Conservation (phyloP, 2,329 filamentous ascomycete species). For the Orbilia ellipsospora region DNA sequence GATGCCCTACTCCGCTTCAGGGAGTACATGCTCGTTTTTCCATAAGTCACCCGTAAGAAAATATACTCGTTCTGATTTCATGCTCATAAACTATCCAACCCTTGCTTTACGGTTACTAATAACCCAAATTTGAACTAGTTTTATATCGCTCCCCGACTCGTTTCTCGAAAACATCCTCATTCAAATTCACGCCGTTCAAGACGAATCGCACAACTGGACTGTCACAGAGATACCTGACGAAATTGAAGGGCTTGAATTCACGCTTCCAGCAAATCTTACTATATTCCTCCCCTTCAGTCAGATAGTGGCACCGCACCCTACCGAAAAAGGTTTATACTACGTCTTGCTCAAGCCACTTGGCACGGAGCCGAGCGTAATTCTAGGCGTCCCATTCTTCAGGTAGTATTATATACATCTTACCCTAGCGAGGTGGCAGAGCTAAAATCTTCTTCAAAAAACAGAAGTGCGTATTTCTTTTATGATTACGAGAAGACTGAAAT, state of each 20-base stretch:
- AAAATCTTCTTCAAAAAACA: background rate
- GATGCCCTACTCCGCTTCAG: background rate
- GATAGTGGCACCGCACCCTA: background rate
- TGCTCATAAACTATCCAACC: background rate
- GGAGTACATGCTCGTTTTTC: background rate
- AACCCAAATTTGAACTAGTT: background rate
- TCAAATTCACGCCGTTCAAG: background rate
- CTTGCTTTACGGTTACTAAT: background rate
- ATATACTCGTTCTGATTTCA: background rate
- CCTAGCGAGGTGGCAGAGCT: background rate
- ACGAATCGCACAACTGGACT: background rate
- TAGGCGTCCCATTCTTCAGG: conserved; percentile 11
- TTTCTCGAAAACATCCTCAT: background rate
- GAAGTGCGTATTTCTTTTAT: conserved; percentile 6
- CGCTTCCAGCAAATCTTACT: background rate
- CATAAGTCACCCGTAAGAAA: background rate
- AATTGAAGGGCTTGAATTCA: background rate
- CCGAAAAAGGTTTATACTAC: background rate
- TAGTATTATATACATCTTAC: background rate
- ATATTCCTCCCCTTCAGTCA: conserved; percentile 8
- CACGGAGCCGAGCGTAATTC: background rate
- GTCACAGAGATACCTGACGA: background rate
- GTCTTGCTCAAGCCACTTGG: background rate
- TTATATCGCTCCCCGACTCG: background rate
- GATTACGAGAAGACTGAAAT: background rate